These are phyloP conservation scores for Penicillium sp. DNA, from an alignment of 2,329 filamentous ascomycete genomes.

Conservation along the genomic window DNA sequence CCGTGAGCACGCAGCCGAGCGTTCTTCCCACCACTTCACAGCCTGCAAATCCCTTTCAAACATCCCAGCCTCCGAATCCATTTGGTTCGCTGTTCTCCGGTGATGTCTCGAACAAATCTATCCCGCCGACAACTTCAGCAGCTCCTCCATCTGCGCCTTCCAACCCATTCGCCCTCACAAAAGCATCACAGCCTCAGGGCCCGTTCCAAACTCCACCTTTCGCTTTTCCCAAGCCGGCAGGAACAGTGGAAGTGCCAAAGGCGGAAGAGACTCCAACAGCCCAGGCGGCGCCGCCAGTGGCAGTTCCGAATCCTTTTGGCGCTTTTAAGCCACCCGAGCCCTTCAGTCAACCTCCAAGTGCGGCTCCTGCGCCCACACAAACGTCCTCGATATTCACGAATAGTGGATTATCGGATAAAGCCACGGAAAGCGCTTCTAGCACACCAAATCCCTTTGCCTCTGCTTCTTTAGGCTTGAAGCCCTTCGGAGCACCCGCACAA, in stretches of 20 bases:
- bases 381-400: neutral
- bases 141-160: neutral
- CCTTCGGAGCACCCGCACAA: neutral
- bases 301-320: conserved; percentile 1
- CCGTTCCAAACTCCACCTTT: conserved; percentile 6
- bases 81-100: conserved; percentile 18
- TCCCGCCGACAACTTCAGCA: neutral
- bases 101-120: neutral
- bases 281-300: neutral
- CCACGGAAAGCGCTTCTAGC: neutral
- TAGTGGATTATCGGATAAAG: neutral
- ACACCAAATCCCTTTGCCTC: neutral
- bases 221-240: conserved; percentile 1
- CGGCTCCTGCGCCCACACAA: neutral
- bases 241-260: neutral
- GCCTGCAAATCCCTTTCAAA: conserved; percentile 6
- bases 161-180: neutral
- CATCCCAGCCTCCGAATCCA: conserved; percentile 14
- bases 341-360: neutral
- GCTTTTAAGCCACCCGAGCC: neutral
- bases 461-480: neutral
- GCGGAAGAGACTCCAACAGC: neutral
- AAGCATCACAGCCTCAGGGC: neutral
- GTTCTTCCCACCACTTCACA: neutral
- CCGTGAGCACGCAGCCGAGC: neutral